Evolutionary conservation across 176 grass and related monocot species (phyloP).

Genomic region (Hsuehochloa calcarea): DNA sequence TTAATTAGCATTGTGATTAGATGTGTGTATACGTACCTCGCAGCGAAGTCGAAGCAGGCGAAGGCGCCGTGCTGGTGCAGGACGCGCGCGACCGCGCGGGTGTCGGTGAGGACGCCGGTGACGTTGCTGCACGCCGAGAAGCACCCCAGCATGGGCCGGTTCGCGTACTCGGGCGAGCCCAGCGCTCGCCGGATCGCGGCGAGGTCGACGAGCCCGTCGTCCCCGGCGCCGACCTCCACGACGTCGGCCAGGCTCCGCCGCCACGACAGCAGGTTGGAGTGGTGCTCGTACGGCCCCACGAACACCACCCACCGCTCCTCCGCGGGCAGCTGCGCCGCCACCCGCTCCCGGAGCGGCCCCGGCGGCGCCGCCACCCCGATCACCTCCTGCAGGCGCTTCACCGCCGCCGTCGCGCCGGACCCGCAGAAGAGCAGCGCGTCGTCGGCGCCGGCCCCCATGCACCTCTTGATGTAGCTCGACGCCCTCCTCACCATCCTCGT

Average conservation of each 20-base stretch:
- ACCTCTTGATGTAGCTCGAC: slow-evolving; percentile 64
- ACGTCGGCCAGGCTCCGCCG: slow-evolving; percentile 70
- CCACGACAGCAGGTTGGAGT: slow-evolving; percentile 94
- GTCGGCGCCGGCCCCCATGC: slow-evolving; percentile 53
- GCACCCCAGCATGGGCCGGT: slow-evolving; percentile 60
- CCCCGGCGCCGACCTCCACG: slow-evolving; percentile 56
- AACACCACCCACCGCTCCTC: slow-evolving; percentile 81
- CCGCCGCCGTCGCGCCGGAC: slow-evolving; percentile 60
- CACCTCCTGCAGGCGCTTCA: slow-evolving; percentile 77
- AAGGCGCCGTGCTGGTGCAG: slow-evolving; percentile 77
- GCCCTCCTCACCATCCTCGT: slow-evolving; percentile 45
- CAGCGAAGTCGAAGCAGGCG: slow-evolving; percentile 90
- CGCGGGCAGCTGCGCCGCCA: slow-evolving; percentile 8
- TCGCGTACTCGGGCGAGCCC: slow-evolving; percentile 11
- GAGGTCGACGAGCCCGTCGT: slow-evolving; percentile 55
- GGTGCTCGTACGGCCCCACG: slow-evolving; percentile 79
- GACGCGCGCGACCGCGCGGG: slow-evolving; percentile 44
- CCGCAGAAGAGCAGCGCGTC: slow-evolving; percentile 79
- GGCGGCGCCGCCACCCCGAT: slow-evolving; percentile 57
- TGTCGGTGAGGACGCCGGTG: slow-evolving; percentile 65
- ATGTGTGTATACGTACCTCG: slow-evolving; percentile 34
- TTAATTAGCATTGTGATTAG: neutral
- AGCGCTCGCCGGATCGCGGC: slow-evolving; percentile 33
- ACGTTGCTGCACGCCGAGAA: slow-evolving; percentile 92
- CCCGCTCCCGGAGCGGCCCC: neutral